These are phyloP conservation scores for Vigna nakashimae DNA, from an alignment of 306 rosid species.

Conservation along the genomic window DNA sequence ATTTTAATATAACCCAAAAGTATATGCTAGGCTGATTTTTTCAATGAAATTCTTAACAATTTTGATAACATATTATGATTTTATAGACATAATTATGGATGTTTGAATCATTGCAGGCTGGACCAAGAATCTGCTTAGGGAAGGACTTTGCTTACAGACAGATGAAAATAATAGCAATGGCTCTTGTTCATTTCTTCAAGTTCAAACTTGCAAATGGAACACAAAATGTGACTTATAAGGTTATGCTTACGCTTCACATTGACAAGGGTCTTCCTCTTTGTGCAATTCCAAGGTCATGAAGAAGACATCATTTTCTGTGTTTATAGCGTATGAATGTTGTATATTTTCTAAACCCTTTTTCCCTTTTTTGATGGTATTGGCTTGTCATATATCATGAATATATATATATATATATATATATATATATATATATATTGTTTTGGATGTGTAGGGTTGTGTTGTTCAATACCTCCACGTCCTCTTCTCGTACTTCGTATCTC, in stretches of 20 bases:
- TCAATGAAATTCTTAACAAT: too few species aligned
- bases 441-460: too few species aligned
- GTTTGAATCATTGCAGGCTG: constrained; percentile 56
- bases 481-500: too few species aligned
- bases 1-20: too few species aligned
- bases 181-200: constrained; percentile 65
- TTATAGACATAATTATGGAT: neutral
- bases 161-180: constrained; percentile 72
- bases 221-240: constrained; percentile 54
- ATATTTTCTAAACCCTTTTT: too few species aligned
- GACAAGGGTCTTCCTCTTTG: constrained; percentile 66
- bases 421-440: too few species aligned
- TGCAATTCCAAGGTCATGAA: constrained; percentile 56
- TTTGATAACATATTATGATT: too few species aligned
- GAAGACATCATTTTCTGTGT: neutral
- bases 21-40: too few species aligned
- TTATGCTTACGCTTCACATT: constrained; percentile 84
- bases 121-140: constrained; percentile 76
- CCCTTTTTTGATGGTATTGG: too few species aligned
- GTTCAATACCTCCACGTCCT: too few species aligned
- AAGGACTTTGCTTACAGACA: constrained; percentile 82
- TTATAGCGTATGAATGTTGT: neutral
- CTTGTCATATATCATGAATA: neutral
- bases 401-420: too few species aligned
- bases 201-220: constrained; percentile 63